These are phyloP conservation scores for Coniferiporia sulphurascens DNA, from an alignment of 1,284 basidiomycete species.

Conservation along the genomic window DNA sequence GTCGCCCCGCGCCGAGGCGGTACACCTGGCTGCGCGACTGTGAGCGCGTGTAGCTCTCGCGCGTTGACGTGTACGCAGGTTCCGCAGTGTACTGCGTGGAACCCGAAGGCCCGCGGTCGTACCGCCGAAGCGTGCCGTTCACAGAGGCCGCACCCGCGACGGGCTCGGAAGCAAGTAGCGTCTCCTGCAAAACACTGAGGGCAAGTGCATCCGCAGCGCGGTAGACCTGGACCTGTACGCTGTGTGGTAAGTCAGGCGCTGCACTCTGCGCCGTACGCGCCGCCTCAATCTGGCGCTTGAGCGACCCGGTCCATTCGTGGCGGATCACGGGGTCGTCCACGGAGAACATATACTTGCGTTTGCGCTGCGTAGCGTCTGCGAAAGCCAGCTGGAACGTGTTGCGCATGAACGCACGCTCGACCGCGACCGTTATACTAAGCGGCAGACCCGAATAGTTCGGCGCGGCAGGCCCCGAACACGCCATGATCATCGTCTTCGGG, in stretches of 20 bases:
- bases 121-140: conserved; percentile 12
- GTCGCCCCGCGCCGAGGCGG: conserved; percentile 10
- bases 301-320: conserved; percentile 67
- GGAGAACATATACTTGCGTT: conserved; percentile 90
- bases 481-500: conserved; percentile 73
- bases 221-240: conserved; percentile 43
- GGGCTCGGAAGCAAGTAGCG: conserved; percentile 44
- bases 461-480: conserved; percentile 75
- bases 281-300: conserved; percentile 65
- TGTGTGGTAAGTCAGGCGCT: conserved; percentile 27
- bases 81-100: not conserved
- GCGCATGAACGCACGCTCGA: conserved; percentile 91
- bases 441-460: conserved; percentile 77
- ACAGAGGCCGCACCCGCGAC: not conserved
- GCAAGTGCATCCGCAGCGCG: conserved; percentile 67
- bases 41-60: conserved; percentile 10
- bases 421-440: conserved; percentile 65
- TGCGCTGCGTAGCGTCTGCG: conserved; percentile 58
- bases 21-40: conserved; percentile 19
- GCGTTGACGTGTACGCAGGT: not conserved
- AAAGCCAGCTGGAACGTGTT: conserved; percentile 92
- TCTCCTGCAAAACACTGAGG: conserved; percentile 80
- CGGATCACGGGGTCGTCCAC: conserved; percentile 72
- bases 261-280: conserved; percentile 31
- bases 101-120: not conserved